Percentiles rank a stretch among this genome's conserved stretches.
Evolutionary conservation across 2,329 filamentous ascomycete species (phyloP).

Genomic region (Diaporthe sp.): DNA sequence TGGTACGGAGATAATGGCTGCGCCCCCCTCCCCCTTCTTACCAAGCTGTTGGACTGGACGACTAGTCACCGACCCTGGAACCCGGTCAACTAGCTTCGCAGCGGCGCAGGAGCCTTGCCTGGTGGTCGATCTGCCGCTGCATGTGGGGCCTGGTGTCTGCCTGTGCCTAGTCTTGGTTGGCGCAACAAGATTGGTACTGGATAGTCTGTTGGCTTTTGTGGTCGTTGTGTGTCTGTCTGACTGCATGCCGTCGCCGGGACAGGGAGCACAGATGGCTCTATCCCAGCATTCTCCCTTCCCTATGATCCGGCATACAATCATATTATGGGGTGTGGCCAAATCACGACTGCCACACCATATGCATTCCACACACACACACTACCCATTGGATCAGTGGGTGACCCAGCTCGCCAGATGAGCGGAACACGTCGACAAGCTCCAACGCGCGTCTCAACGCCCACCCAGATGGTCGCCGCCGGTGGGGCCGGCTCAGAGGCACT

Average conservation of each 20-base stretch:
- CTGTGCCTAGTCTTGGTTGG: constrained; percentile 11
- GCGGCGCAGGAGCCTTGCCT: constrained; percentile 25
- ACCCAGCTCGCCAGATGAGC: constrained; percentile 16
- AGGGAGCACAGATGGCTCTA: background rate
- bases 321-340: background rate
- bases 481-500: constrained; percentile 11
- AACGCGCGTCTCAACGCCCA: constrained; percentile 1
- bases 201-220: background rate
- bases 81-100: constrained; percentile 26
- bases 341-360: constrained; percentile 26
- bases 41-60: constrained; percentile 23
- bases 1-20: constrained; percentile 7
- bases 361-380: constrained; percentile 21
- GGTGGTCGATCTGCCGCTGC: constrained; percentile 34
- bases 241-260: constrained; percentile 21
- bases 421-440: constrained; percentile 28
- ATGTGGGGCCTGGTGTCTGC: constrained; percentile 13
- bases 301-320: background rate
- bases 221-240: background rate
- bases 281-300: constrained; percentile 5
- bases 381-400: constrained; percentile 15
- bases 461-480: constrained; percentile 4
- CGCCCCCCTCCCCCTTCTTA: constrained; percentile 24
- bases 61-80: constrained; percentile 9
- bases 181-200: background rate